phyloP scores from a whole-genome alignment of 441 rosid species.

The Manihot esculenta region DNA sequence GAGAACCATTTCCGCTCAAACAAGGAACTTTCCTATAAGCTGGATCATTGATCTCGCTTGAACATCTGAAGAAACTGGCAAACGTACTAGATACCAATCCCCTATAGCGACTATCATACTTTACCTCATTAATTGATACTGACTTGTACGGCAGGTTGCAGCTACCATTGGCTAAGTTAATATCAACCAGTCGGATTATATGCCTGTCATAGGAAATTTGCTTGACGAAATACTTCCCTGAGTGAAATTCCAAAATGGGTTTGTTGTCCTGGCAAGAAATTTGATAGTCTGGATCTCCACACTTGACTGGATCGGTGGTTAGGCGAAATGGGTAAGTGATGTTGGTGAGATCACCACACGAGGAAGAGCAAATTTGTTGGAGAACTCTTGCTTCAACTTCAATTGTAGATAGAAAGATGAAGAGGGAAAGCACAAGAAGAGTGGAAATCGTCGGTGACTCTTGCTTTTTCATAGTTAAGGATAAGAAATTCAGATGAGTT shows the following conservation, averaged over 20 bases:
- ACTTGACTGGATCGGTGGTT: slow-evolving; percentile 24
- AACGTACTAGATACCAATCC: slow-evolving; percentile 14
- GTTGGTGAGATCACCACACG: slow-evolving; percentile 32
- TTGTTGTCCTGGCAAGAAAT: slow-evolving; percentile 35
- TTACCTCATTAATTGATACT: slow-evolving; percentile 17
- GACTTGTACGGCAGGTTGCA: slow-evolving; percentile 30
- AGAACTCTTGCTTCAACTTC: slow-evolving; percentile 21
- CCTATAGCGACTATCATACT: slow-evolving; percentile 11
- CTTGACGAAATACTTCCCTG: slow-evolving; percentile 30
- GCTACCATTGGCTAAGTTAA: slow-evolving; percentile 29
- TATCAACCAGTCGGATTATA: slow-evolving; percentile 32
- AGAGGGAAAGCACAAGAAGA: slow-evolving; percentile 8
- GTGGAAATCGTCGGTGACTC: not conserved
- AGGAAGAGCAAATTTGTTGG: slow-evolving; percentile 27
- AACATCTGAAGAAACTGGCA: slow-evolving; percentile 34
- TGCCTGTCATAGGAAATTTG: slow-evolving; percentile 23
- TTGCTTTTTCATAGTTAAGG: slow-evolving; percentile 7
- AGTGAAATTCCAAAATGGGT: slow-evolving; percentile 26
- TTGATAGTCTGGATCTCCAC: slow-evolving; percentile 26
- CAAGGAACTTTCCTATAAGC: slow-evolving; percentile 32
- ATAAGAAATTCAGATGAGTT: too few species aligned
- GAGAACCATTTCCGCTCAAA: slow-evolving; percentile 23
- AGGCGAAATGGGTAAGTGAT: slow-evolving; percentile 38
- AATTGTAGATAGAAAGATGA: slow-evolving; percentile 5
- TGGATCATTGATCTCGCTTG: slow-evolving; percentile 20